A percentile compares a stretch with the other conserved stretches of the same genome.
phyloP scores from a whole-genome alignment of 352 stramenopile species.

The Globisporangium canariense region DNA sequence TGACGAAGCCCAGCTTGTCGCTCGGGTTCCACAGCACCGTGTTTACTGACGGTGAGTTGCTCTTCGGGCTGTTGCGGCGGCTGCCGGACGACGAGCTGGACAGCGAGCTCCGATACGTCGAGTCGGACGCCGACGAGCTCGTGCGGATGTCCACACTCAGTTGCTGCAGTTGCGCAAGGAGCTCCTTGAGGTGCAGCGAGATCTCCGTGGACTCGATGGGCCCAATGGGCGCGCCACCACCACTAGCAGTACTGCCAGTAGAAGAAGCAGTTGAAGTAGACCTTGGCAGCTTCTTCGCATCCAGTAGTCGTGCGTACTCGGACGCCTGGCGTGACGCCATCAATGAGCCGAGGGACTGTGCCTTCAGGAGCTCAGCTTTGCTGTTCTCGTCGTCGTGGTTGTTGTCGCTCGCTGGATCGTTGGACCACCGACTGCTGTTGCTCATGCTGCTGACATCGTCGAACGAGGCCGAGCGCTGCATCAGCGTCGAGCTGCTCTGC shows the following conservation, averaged over 20 bases:
- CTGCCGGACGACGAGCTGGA: conserved; percentile 52
- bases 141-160: conserved; percentile 67
- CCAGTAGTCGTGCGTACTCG: conserved; percentile 38
- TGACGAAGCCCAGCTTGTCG: conserved; percentile 66
- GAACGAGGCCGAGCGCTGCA: conserved; percentile 35
- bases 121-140: conserved; percentile 42
- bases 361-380: conserved; percentile 38
- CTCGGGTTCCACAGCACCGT: conserved; percentile 74
- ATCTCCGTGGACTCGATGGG: conserved; percentile 55
- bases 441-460: conserved; percentile 25
- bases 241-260: not conserved
- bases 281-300: conserved; percentile 24
- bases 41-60: conserved; percentile 21
- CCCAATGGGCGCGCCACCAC: conserved; percentile 22
- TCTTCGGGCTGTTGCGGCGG: conserved; percentile 15
- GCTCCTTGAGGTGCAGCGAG: conserved; percentile 62
- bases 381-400: conserved; percentile 22
- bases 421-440: conserved; percentile 16
- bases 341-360: conserved; percentile 47
- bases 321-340: conserved; percentile 31
- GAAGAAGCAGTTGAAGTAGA: not conserved
- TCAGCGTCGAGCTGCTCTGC: conserved; percentile 26
- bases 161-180: conserved; percentile 68
- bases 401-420: conserved; percentile 1
- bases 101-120: conserved; percentile 74